Conservation (phyloP, 352 stramenopile species). For the Globisporangium sylvaticum region DNA sequence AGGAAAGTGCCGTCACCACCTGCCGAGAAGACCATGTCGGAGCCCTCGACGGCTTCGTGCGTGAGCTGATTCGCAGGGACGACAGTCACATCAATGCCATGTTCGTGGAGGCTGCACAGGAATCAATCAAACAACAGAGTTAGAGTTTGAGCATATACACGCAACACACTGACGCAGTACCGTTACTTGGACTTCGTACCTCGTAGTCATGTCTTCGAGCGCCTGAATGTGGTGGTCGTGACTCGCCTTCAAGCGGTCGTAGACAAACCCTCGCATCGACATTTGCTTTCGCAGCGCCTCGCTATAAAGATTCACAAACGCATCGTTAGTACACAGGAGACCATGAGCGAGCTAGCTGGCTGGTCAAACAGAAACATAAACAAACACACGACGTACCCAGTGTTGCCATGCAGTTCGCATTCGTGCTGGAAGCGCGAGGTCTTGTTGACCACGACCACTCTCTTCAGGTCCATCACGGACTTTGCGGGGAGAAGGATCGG, state of each 20-base stretch:
- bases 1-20: constrained; percentile 86
- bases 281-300: constrained; percentile 87
- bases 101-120: constrained; percentile 56
- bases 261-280: constrained; percentile 87
- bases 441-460: constrained; percentile 86
- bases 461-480: constrained; percentile 60
- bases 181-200: constrained; percentile 18
- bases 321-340: constrained; percentile 3
- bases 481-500: constrained; percentile 45
- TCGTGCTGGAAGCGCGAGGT: constrained; percentile 87
- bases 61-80: constrained; percentile 78
- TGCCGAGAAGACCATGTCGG: constrained; percentile 85
- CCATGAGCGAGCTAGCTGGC: not conserved
- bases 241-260: constrained; percentile 81
- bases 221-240: constrained; percentile 85
- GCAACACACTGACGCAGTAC: not conserved
- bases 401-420: constrained; percentile 76
- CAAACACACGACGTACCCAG: constrained; percentile 37
- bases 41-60: constrained; percentile 69
- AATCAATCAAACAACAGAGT: not conserved
- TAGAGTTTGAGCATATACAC: not conserved
- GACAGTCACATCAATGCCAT: constrained; percentile 62
- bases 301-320: constrained; percentile 21
- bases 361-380: not conserved
- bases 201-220: constrained; percentile 80